Percentiles rank a stretch among this genome's conserved stretches.
These are phyloP conservation scores for Suillus spraguei DNA, from an alignment of 768 basidiomycete species.

Conservation along the genomic window DNA sequence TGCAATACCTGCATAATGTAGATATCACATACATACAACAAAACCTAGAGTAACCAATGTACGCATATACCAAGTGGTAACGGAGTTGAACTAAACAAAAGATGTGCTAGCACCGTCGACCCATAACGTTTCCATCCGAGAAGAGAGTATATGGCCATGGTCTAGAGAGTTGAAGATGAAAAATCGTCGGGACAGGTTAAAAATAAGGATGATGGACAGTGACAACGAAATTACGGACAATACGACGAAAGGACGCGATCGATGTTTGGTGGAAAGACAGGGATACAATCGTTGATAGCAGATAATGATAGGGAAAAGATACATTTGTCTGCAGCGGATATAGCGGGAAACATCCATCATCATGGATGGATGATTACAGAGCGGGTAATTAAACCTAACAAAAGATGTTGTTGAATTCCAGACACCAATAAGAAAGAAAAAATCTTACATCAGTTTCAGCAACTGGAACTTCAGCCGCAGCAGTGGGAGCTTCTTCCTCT, in stretches of 20 bases:
- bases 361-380: constrained; percentile 18
- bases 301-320: constrained; percentile 37
- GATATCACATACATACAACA: constrained; percentile 6
- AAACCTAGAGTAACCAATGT: constrained; percentile 25
- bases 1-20: constrained; percentile 15
- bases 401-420: constrained; percentile 1
- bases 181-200: constrained; percentile 26
- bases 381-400: constrained; percentile 24
- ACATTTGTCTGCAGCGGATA: constrained; percentile 33
- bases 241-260: constrained; percentile 20
- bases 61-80: constrained; percentile 20
- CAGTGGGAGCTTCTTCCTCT: constrained; percentile 44
- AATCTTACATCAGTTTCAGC: constrained; percentile 28
- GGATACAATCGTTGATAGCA: constrained; percentile 30
- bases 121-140: constrained; percentile 9
- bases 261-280: constrained; percentile 9
- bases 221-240: constrained; percentile 21
- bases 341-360: constrained; percentile 17
- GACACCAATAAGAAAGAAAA: constrained; percentile 8
- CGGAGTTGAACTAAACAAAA: constrained; percentile 20
- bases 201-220: constrained; percentile 19
- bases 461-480: constrained; percentile 34
- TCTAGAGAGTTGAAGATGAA: constrained; percentile 15
- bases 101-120: constrained; percentile 10
- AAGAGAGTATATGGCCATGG: constrained; percentile 14